phyloP scores from a whole-genome alignment of 1,139 yeast genomes.

The Hansenula lynferdii region DNA sequence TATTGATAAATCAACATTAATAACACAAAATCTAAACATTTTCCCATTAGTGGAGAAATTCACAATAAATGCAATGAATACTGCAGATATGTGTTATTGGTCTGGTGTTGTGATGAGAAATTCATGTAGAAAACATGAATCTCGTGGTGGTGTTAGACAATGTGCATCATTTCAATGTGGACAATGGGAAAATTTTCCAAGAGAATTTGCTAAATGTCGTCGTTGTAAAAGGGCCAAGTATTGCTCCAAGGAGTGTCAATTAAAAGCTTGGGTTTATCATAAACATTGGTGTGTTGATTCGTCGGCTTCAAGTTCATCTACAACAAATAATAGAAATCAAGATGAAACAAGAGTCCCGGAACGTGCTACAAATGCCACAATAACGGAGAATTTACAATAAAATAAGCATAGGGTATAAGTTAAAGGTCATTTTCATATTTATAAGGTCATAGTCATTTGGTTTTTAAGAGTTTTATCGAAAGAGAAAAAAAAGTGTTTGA shows the following conservation, averaged over 20 bases:
- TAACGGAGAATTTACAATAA: no score
- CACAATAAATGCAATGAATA: conserved; percentile 61
- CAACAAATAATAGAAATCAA: no score
- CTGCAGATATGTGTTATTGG: conserved; percentile 89
- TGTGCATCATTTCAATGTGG: conserved; percentile 95
- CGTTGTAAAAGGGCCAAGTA: conserved; percentile 93
- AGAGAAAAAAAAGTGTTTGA: no score
- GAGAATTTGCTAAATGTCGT: conserved; percentile 92
- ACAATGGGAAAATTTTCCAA: conserved; percentile 88
- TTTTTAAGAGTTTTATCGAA: no score
- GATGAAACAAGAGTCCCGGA: no score
- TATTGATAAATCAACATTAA: conserved; percentile 20
- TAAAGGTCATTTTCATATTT: no score
- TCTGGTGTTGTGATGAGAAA: conserved; percentile 96
- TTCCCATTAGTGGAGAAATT: conserved; percentile 91
- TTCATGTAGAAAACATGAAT: conserved; percentile 87
- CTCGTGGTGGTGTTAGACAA: conserved; percentile 85
- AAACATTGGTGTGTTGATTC: conserved; percentile 85
- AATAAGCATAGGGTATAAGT: no score
- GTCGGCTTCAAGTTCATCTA: conserved; percentile 6
- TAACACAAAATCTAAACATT: conserved; percentile 46
- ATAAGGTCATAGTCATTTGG: no score
- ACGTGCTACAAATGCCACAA: no score
- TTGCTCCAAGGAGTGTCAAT: conserved; percentile 89
- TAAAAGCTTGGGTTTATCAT: conserved; percentile 89